Conservation (phyloP, 495 filamentous ascomycete genomes). For the Penicillium chermesinum region DNA sequence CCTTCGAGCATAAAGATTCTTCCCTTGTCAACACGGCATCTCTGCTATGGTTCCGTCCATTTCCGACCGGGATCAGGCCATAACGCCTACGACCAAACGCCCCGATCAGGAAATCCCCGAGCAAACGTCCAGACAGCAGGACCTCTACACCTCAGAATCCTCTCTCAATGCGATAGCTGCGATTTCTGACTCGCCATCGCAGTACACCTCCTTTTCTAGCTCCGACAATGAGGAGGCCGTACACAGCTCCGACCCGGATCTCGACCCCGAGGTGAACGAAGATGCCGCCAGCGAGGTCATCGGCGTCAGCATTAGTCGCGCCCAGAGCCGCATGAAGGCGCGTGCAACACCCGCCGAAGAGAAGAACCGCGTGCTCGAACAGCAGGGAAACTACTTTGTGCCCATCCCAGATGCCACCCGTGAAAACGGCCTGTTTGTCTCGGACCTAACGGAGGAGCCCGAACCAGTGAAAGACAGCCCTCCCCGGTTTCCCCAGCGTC, state of each 20-base stretch:
- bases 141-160: slow-evolving; percentile 20
- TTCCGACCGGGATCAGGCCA: slow-evolving; percentile 5
- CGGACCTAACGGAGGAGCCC: slow-evolving; percentile 34
- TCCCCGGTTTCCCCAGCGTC: too few species aligned
- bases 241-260: slow-evolving; percentile 5
- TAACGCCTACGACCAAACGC: neutral
- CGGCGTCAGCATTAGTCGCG: slow-evolving; percentile 68
- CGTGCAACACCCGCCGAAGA: slow-evolving; percentile 69
- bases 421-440: slow-evolving; percentile 29
- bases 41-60: slow-evolving; percentile 8
- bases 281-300: slow-evolving; percentile 59
- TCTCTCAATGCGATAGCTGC: slow-evolving; percentile 16
- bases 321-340: slow-evolving; percentile 66
- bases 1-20: neutral
- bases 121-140: slow-evolving; percentile 4
- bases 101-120: neutral
- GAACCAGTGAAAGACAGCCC: slow-evolving; percentile 25
- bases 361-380: slow-evolving; percentile 64
- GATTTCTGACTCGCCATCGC: slow-evolving; percentile 20
- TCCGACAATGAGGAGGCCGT: slow-evolving; percentile 34
- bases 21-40: neutral
- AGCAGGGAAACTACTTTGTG: slow-evolving; percentile 51
- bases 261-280: slow-evolving; percentile 24
- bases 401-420: slow-evolving; percentile 21
- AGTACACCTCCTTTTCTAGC: slow-evolving; percentile 28